A percentile compares a stretch with the other conserved stretches of the same genome.
Evolutionary conservation across 164 flowering plant genomes (phyloP).

Genomic region (Annona squamosa): DNA sequence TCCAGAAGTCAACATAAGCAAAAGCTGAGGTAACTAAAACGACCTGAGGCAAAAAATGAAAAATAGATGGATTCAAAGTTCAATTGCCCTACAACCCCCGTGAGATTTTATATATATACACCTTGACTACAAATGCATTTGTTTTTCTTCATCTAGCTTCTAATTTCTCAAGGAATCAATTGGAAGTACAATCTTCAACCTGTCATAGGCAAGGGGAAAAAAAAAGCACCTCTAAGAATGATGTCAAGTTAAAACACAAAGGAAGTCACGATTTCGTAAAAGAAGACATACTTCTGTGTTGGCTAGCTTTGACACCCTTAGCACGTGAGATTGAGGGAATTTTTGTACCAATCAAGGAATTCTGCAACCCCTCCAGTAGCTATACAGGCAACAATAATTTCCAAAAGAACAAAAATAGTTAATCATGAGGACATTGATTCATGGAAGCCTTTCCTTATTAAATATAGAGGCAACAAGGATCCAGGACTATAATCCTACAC

Average conservation of each 20-base stretch:
- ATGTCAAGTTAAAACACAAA: background rate
- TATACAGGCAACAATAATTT: slow-evolving; percentile 10
- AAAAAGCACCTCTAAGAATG: background rate
- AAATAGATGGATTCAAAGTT: background rate
- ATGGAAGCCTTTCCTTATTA: no score
- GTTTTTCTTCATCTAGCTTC: background rate
- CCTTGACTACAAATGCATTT: background rate
- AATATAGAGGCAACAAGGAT: no score
- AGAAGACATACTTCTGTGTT: slow-evolving; percentile 6
- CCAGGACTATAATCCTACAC: no score
- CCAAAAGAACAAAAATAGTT: background rate
- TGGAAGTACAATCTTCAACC: background rate
- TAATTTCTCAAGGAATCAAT: background rate
- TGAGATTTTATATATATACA: slow-evolving; percentile 14
- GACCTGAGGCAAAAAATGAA: background rate
- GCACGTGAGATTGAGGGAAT: slow-evolving; percentile 22
- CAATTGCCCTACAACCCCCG: slow-evolving; percentile 1
- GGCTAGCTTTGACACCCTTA: slow-evolving; percentile 21
- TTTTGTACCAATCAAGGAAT: slow-evolving; percentile 26
- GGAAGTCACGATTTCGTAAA: background rate
- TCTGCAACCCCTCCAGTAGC: slow-evolving; percentile 34
- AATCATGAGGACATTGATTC: no score
- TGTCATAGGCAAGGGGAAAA: background rate
- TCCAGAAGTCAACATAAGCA: no score
- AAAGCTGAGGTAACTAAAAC: no score